Evolutionary conservation across 495 filamentous ascomycete genomes (phyloP).

Genomic region (Endocarpon pusillum): DNA sequence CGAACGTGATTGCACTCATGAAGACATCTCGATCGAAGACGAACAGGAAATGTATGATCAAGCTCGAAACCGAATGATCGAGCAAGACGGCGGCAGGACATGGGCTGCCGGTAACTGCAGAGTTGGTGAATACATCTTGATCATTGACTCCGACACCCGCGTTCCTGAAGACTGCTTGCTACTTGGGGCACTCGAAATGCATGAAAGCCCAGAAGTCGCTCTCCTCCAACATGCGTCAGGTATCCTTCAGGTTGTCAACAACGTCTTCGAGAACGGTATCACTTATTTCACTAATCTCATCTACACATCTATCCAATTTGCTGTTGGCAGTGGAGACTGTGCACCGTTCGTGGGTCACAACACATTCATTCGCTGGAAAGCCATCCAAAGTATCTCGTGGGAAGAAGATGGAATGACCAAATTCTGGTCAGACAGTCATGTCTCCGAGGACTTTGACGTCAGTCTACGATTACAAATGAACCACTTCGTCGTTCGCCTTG

Average conservation of each 20-base stretch:
- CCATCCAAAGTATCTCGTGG: slow-evolving; percentile 53
- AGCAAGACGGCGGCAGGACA: slow-evolving; percentile 41
- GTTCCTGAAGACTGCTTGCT: slow-evolving; percentile 36
- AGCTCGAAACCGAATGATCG: slow-evolving; percentile 32
- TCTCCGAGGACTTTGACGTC: slow-evolving; percentile 29
- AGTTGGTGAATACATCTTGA: slow-evolving; percentile 60
- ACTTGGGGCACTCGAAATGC: slow-evolving; percentile 30
- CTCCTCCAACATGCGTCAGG: slow-evolving; percentile 30
- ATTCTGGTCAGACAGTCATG: slow-evolving; percentile 26
- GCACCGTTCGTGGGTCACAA: slow-evolving; percentile 55
- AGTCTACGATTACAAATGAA: slow-evolving; percentile 21
- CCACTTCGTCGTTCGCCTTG: slow-evolving; percentile 24
- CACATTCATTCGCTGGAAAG: slow-evolving; percentile 63
- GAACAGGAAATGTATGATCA: slow-evolving; percentile 33
- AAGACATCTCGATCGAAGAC: slow-evolving; percentile 28
- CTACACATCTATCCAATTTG: slow-evolving; percentile 23
- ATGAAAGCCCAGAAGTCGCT: slow-evolving; percentile 25
- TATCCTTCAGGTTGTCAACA: slow-evolving; percentile 28
- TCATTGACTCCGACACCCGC: slow-evolving; percentile 60
- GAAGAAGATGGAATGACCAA: too few species aligned
- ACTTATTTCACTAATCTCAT: slow-evolving; percentile 28
- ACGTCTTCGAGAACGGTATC: slow-evolving; percentile 28
- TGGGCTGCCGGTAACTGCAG: slow-evolving; percentile 71
- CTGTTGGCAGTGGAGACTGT: slow-evolving; percentile 22
- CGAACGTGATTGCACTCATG: slow-evolving; percentile 16